Conservation (phyloP, 1,139 yeast species). For the Hyphopichia wangnamkhiaoensis region DNA sequence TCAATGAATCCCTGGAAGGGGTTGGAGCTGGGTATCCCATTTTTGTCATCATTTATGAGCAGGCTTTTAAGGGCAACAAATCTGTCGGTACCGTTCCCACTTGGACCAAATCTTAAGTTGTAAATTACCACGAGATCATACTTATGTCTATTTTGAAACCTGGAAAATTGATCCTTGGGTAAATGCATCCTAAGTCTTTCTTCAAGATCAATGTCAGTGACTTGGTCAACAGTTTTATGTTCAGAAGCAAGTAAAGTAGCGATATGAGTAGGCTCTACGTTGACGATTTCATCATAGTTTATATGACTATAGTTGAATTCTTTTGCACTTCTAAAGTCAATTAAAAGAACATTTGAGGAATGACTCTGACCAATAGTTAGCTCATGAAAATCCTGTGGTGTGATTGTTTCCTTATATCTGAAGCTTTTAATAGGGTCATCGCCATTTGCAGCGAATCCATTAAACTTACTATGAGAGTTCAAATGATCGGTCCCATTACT, state of each 20-base stretch:
- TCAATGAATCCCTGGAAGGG: conserved; percentile 57
- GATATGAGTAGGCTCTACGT: conserved; percentile 67
- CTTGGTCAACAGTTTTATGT: conserved; percentile 32
- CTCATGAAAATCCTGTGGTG: conserved; percentile 24
- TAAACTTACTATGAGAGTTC: conserved; percentile 3
- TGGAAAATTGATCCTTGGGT: conserved; percentile 51
- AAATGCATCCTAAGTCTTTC: conserved; percentile 53
- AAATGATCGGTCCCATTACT: background rate
- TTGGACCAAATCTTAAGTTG: conserved; percentile 42
- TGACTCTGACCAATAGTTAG: conserved; percentile 12
- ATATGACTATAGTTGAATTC: conserved; percentile 65
- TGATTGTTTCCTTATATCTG: conserved; percentile 25
- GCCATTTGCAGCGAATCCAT: no score
- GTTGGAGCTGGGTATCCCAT: conserved; percentile 32
- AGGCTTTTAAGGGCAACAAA: conserved; percentile 24
- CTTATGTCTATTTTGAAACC: conserved; percentile 52
- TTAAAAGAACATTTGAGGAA: conserved; percentile 39
- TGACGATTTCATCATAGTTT: conserved; percentile 52
- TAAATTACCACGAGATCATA: conserved; percentile 67
- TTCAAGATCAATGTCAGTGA: conserved; percentile 62
- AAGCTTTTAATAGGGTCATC: no score
- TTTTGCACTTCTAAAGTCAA: conserved; percentile 66
- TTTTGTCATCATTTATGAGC: conserved; percentile 17
- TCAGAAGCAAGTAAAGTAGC: conserved; percentile 16
- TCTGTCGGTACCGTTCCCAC: conserved; percentile 25